Conservation (phyloP, 2,329 filamentous ascomycete species). For the Exophiala bonariae region DNA sequence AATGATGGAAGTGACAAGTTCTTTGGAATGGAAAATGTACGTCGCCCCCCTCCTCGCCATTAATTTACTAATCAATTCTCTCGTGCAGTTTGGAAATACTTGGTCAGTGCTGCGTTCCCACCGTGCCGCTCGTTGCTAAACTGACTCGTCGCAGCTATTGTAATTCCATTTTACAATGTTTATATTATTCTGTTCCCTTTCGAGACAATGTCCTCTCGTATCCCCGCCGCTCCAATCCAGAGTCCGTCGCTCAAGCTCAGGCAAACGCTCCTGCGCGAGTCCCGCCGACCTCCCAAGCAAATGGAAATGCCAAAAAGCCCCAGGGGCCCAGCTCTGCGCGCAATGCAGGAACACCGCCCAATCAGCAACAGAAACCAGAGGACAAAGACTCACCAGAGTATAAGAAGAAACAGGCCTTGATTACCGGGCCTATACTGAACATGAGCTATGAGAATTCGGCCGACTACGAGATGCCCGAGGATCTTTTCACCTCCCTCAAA, state of each 20-base stretch:
- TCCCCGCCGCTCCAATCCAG: constrained; percentile 69
- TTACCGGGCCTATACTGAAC: constrained; percentile 82
- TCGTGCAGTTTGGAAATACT: constrained; percentile 84
- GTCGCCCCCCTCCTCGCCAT: constrained; percentile 35
- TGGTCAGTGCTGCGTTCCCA: constrained; percentile 62
- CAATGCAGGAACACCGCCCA: constrained; percentile 33
- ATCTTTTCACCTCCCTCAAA: constrained; percentile 89
- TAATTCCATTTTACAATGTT: constrained; percentile 95
- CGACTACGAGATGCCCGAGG: constrained; percentile 90
- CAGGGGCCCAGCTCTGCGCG: constrained; percentile 34
- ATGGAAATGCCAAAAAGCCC: constrained; percentile 48
- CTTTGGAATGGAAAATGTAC: constrained; percentile 96
- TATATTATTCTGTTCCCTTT: constrained; percentile 94
- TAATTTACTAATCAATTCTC: constrained; percentile 31
- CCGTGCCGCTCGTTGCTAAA: constrained; percentile 13
- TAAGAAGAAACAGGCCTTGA: constrained; percentile 94
- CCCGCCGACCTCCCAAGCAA: constrained; percentile 46
- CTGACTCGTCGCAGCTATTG: constrained; percentile 73
- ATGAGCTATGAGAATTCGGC: constrained; percentile 77
- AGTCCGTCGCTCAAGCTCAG: constrained; percentile 66
- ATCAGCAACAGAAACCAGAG: constrained; percentile 67
- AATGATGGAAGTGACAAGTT: constrained; percentile 95
- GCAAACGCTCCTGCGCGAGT: constrained; percentile 59
- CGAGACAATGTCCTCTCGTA: constrained; percentile 93
- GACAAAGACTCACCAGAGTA: constrained; percentile 96